Percentiles rank a stretch among this genome's conserved stretches.
Conservation (phyloP, 257 asterid species). For the Petrea volubilis region DNA sequence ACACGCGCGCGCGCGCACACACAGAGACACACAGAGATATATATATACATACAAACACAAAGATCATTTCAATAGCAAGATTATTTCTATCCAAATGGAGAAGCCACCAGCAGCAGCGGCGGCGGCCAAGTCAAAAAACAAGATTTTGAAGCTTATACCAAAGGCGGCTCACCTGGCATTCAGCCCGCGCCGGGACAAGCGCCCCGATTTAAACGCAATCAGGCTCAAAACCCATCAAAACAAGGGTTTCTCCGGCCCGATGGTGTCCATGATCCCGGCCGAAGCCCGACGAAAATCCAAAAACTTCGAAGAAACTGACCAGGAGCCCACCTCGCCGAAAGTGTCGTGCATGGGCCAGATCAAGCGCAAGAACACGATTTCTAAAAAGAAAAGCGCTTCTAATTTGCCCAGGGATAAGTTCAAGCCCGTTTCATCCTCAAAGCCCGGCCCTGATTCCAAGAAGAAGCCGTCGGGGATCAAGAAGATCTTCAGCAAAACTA, state of each 20-base stretch:
- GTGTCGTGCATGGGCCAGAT: constrained; percentile 66
- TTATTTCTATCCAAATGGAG: constrained; percentile 33
- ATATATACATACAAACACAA: neutral
- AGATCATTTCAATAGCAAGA: neutral
- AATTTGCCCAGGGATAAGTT: constrained; percentile 26
- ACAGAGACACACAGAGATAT: neutral
- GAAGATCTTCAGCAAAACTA: constrained; percentile 27
- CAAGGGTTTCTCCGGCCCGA: constrained; percentile 43
- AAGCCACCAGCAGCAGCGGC: too few relatives aligned
- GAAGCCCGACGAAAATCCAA: constrained; percentile 41
- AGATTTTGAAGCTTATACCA: constrained; percentile 40
- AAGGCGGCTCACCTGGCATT: constrained; percentile 36
- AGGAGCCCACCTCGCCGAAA: constrained; percentile 64
- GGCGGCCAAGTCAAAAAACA: constrained; percentile 30
- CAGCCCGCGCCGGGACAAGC: constrained; percentile 43
- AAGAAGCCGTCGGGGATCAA: constrained; percentile 26
- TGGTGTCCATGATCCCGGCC: constrained; percentile 39
- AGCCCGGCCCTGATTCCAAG: constrained; percentile 15
- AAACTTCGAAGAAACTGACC: constrained; percentile 37
- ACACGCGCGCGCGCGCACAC: constrained; percentile 5
- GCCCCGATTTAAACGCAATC: constrained; percentile 14
- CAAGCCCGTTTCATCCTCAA: constrained; percentile 1
- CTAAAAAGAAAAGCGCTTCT: constrained; percentile 16
- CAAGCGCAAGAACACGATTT: constrained; percentile 29
- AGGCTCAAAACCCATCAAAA: constrained; percentile 19